Percentiles rank a stretch among this genome's conserved stretches.
phyloP scores from a whole-genome alignment of 176 grass and related monocot species.

The Neostapfia colusana region DNA sequence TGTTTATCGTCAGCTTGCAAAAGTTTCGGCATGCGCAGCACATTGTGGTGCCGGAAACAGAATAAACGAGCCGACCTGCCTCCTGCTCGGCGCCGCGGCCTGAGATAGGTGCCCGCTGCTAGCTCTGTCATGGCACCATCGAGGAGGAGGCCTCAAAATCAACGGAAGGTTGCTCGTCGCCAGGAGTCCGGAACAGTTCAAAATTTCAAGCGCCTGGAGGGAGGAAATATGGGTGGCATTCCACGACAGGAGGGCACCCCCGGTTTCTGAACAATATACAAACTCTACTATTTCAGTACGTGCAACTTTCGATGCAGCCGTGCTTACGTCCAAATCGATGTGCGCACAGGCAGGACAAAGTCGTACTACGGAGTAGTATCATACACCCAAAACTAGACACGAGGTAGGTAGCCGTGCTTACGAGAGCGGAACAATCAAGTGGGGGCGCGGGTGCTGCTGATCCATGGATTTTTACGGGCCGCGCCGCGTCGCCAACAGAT shows the following conservation, averaged over 20 bases:
- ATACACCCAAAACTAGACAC: too few relatives aligned
- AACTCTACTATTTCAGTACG: not conserved
- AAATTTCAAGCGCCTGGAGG: too few relatives aligned
- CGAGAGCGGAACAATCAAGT: not conserved
- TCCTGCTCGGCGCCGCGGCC: slow-evolving; percentile 5
- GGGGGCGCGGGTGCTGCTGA: too few relatives aligned
- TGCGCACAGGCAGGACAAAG: not conserved
- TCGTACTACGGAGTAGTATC: not conserved
- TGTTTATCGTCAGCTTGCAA: slow-evolving; percentile 22
- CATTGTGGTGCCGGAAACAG: slow-evolving; percentile 25
- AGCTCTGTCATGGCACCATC: too few relatives aligned
- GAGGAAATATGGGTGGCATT: too few relatives aligned
- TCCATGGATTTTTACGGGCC: not conserved
- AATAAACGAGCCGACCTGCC: not conserved
- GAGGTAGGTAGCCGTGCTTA: too few relatives aligned
- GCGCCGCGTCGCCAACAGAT: slow-evolving; percentile 26
- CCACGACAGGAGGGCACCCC: too few relatives aligned
- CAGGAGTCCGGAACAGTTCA: too few relatives aligned
- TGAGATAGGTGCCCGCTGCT: not conserved
- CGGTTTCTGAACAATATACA: too few relatives aligned
- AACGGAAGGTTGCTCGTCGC: not conserved
- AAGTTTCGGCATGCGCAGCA: slow-evolving; percentile 37
- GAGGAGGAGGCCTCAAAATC: not conserved
- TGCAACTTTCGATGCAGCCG: not conserved
- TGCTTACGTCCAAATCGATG: too few relatives aligned